Conservation (phyloP, 352 stramenopile species). For the Phytophthora agathidicida region DNA sequence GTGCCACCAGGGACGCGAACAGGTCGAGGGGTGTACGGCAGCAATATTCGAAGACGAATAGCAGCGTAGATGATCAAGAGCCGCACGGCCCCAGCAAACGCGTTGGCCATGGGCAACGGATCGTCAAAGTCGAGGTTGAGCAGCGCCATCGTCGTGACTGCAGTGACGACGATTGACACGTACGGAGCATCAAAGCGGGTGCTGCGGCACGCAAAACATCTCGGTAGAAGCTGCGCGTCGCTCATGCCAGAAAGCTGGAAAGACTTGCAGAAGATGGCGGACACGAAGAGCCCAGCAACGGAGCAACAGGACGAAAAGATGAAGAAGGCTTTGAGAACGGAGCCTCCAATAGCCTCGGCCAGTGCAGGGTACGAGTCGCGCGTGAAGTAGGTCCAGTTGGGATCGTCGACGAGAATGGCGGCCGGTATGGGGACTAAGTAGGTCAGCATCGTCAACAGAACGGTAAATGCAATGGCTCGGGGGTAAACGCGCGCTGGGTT, state of each 20-base stretch:
- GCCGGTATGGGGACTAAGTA: slow-evolving; percentile 77
- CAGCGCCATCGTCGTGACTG: slow-evolving; percentile 43
- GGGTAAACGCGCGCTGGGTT: slow-evolving; percentile 79
- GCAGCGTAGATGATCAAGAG: slow-evolving; percentile 90
- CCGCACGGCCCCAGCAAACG: slow-evolving; percentile 84
- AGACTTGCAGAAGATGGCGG: slow-evolving; percentile 90
- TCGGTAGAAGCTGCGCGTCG: slow-evolving; percentile 82
- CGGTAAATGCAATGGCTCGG: slow-evolving; percentile 34
- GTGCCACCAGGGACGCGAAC: slow-evolving; percentile 42
- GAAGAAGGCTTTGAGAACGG: slow-evolving; percentile 86
- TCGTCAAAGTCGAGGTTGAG: slow-evolving; percentile 57
- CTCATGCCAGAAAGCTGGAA: slow-evolving; percentile 84
- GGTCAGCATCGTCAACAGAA: slow-evolving; percentile 33
- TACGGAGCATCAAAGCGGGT: slow-evolving; percentile 45
- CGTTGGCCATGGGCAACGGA: slow-evolving; percentile 88
- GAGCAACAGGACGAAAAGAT: slow-evolving; percentile 79
- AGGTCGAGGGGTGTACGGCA: slow-evolving; percentile 71
- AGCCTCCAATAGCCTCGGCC: slow-evolving; percentile 79
- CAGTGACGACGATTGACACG: slow-evolving; percentile 43
- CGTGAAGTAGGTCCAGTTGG: slow-evolving; percentile 82
- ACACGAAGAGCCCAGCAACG: slow-evolving; percentile 90
- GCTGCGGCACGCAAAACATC: slow-evolving; percentile 72
- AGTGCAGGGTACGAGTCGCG: slow-evolving; percentile 89
- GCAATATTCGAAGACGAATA: slow-evolving; percentile 80
- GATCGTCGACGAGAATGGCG: slow-evolving; percentile 70